Base-by-base conservation (phyloP, 495 filamentous ascomycete genomes). In the Xylaria cubensis region DNA sequence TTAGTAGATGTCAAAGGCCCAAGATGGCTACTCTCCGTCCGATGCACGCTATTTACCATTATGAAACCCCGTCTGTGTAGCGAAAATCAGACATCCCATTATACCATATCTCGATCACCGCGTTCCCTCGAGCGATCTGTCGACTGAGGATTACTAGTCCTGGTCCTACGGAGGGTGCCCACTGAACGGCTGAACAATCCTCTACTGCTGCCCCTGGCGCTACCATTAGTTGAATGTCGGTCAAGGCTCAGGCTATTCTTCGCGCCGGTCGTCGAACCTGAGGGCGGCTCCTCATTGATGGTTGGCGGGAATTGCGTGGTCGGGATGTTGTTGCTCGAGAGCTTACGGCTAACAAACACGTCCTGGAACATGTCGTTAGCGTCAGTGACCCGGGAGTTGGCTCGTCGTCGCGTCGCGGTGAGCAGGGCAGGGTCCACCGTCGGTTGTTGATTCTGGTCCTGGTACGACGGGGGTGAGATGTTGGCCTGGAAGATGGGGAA, bases 401-500 rank as follows among this genome's bases (percentile, higher is more conserved):
- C 76, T 39, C 77, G 76, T 42, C 77, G 73, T 48, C 77, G 74
- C 10, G 77, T 75, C 0, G 77, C 77, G n/a, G 67, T 51, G 8
- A 79, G 55, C 7, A 78, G 53, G 34, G 76, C 24, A 17, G 76
- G 77, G 34, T 79, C 74, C 6, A 79, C 76, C 9, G 67, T 44
- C 10, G 42, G 69, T 3, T 67, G 32, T 10, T 63, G 64, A 7
- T 67, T 39, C 12, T 44, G 62, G 12, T 76, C 76, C 26, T 76
- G 70, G 19, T 81, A 78, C 0, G 79, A 73, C 0, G 83, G 82
- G 4, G 79, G 79, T 17, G 80, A 74, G 1, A 85, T 62, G 19
- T 82, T 80, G 32, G 81, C 73, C 78, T 82, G 82, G 77, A 80
- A 88, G 76, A 85, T 77, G 36, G 89, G 86, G 76, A 84, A 84